Base-by-base conservation (phyloP, 2,329 filamentous ascomycete species). In the Pezicula rhizophila region DNA sequence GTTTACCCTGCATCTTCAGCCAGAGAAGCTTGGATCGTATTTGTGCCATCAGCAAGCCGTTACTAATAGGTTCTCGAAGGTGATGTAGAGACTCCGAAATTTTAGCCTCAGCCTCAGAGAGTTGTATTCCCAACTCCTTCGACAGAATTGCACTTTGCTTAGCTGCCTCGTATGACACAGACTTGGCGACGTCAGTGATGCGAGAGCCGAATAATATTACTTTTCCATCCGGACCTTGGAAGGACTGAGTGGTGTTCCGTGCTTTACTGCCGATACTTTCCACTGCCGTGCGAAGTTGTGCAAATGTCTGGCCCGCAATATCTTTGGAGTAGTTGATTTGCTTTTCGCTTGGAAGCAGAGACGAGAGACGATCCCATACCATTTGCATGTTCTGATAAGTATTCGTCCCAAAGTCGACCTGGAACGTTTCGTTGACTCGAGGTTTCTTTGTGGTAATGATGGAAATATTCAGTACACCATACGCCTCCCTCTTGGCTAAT, bases 351-450 rank as follows among this genome's bases (percentile, higher is more conserved):
- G 55, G 52, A 26, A 61, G 45, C n/a, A 60, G 46, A 11, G 57
- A 52, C 8, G 53, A 54, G 11, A 63, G 46, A 37, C 56, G 59
- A 25, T 56, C 52, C 33, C 62, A 25, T 11, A 62, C 44, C 42
- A 47, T 51, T 45, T 63, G 59, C 49, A 57, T 54, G 40, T 49
- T 46, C 37, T 60, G 60, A 40, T 51, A 52, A 38, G 56, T 26
- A 37, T 51, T 54, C 2, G 54, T 57, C 25, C 79, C 78, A 62
- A 85, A 81, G 60, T 82, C 75, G 26, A 85, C 66, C 35, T 75
- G 72, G 61, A 84, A 79, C 0, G 75, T 76, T 65, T 84, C 79
- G 57, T 78, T 78, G 53, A 84, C 71, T 62, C 74, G 78, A 20
- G 82, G 82, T 52, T 76, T 77, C 48, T 73, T 78, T 12, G 72